Base-by-base conservation (phyloP, 345 rosid species). In the Sapria himalayana region DNA sequence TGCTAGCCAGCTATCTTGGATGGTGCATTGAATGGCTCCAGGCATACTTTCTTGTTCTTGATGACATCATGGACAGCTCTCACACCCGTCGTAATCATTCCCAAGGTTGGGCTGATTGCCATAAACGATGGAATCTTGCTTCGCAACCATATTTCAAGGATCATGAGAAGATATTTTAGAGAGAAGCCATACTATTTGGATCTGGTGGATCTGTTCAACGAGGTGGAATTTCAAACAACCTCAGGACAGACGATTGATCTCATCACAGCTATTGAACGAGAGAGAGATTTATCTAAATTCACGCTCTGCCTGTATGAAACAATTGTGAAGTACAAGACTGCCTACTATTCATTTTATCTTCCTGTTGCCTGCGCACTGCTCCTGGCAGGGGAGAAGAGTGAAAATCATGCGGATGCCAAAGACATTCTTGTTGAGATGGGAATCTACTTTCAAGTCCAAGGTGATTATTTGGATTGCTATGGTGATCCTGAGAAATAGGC, bases 1-100 rank as follows among this genome's bases (percentile, higher is more conserved):
- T 78, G 43, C 86, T 73, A 33, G 58, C 80, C 15, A 69, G 78
- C 46, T 67, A 73, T 42, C 92, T 78, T 22, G 94, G 92, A 45
- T 82, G 94, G 94, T 82, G 92, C 21, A 61, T 82, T 36, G 85
- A 82, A 69, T 82, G 86, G 91, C 74, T 74, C 51, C 94, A 81
- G 55, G 94, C 94, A 47, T 72, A 62, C 53, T 70, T 66, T 52
- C 73, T 81, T 50, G 78, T 81, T 42, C 72, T 74, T 41, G 94
- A 81, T 52, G 94, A 81, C 53, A 77, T 81, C 16, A 77, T 77
- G 91, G 94, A 81, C 52, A 60, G 55, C 51, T 77, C 94, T 43
- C 74, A 74, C 51, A 72, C 81, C 2, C 71, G 91, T 5, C 91
- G 91, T 54, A 89, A 81, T 29, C 91, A 72, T 69, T 36, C 85